These are phyloP conservation scores for Rhodotorula diobovata DNA, from an alignment of 768 basidiomycete species.

Conservation along the genomic window DNA sequence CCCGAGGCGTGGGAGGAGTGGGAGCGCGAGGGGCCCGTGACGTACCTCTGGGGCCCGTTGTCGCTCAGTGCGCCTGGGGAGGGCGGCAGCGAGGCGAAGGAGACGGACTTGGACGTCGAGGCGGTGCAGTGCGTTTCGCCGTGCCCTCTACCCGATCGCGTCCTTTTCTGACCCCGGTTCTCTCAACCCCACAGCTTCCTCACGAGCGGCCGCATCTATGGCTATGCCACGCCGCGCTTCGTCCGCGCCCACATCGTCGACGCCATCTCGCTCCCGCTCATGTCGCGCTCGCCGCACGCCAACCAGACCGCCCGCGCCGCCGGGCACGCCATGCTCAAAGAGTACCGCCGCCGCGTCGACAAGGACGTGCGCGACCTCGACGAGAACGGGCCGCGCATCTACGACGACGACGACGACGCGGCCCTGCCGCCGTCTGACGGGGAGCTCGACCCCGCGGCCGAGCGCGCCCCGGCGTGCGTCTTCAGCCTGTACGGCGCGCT, in stretches of 20 bases:
- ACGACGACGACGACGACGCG: no score
- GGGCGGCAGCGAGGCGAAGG: background rate
- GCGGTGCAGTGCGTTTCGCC: conserved; percentile 39
- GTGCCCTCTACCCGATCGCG: no score
- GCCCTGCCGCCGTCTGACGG: background rate
- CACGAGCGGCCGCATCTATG: conserved; percentile 35
- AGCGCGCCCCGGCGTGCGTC: conserved; percentile 23
- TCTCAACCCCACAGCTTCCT: conserved; percentile 29
- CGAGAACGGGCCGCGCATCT: background rate
- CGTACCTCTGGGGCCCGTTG: conserved; percentile 20
- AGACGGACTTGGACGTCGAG: conserved; percentile 36
- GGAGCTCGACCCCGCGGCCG: background rate
- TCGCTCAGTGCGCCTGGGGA: conserved; percentile 1
- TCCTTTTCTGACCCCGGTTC: background rate
- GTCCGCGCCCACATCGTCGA: conserved; percentile 14
- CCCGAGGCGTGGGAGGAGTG: conserved; percentile 5
- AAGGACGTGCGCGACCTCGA: background rate
- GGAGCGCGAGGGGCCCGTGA: conserved; percentile 29
- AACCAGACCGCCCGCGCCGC: conserved; percentile 16
- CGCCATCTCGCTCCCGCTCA: conserved; percentile 13
- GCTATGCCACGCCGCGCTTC: conserved; percentile 31
- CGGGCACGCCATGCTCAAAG: conserved; percentile 15
- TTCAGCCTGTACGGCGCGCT: conserved; percentile 41
- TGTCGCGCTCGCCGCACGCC: background rate
- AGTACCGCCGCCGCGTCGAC: conserved; percentile 1